Conservation (phyloP, 2,329 filamentous ascomycete genomes). For the Aspergillus cejpii region DNA sequence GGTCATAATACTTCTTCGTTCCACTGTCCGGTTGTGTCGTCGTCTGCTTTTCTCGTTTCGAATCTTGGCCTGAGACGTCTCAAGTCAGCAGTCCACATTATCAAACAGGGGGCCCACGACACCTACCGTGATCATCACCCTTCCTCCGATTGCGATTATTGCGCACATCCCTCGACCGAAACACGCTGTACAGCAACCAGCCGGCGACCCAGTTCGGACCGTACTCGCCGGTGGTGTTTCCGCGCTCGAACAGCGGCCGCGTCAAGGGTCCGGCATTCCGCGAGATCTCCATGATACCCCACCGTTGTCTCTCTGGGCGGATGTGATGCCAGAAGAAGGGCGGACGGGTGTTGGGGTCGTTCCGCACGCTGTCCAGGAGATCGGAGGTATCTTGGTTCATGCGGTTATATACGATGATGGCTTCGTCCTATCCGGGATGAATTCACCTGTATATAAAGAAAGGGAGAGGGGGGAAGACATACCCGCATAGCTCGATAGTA, state of each 20-base stretch:
- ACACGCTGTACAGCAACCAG: slow-evolving; percentile 45
- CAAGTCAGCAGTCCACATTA: slow-evolving; percentile 5
- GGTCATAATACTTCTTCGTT: slow-evolving; percentile 38
- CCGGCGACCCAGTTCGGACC: slow-evolving; percentile 44
- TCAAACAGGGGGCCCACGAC: no score
- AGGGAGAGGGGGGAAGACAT: slow-evolving; percentile 14
- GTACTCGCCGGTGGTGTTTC: slow-evolving; percentile 39
- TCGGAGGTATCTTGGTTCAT: slow-evolving; percentile 38
- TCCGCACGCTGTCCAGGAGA: slow-evolving; percentile 37
- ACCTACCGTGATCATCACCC: slow-evolving; percentile 23
- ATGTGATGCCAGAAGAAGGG: slow-evolving; percentile 46
- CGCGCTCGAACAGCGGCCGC: slow-evolving; percentile 36
- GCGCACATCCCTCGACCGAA: slow-evolving; percentile 42
- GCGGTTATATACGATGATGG: slow-evolving; percentile 39
- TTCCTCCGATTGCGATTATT: slow-evolving; percentile 43
- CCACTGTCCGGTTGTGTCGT: slow-evolving; percentile 16
- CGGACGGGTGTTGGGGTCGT: slow-evolving; percentile 33
- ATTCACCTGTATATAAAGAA: slow-evolving; percentile 1
- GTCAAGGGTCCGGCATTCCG: slow-evolving; percentile 36
- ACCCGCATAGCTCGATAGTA: slow-evolving; percentile 43
- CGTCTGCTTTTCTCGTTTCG: slow-evolving; percentile 20
- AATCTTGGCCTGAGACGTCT: slow-evolving; percentile 12
- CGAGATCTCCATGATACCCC: slow-evolving; percentile 40
- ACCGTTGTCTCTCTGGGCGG: slow-evolving; percentile 38
- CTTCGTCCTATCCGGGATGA: slow-evolving; percentile 35